Percentiles rank a stretch among this genome's conserved stretches.
phyloP scores from a whole-genome alignment of 352 stramenopile genomes.

The Globisporangium takayamanum region DNA sequence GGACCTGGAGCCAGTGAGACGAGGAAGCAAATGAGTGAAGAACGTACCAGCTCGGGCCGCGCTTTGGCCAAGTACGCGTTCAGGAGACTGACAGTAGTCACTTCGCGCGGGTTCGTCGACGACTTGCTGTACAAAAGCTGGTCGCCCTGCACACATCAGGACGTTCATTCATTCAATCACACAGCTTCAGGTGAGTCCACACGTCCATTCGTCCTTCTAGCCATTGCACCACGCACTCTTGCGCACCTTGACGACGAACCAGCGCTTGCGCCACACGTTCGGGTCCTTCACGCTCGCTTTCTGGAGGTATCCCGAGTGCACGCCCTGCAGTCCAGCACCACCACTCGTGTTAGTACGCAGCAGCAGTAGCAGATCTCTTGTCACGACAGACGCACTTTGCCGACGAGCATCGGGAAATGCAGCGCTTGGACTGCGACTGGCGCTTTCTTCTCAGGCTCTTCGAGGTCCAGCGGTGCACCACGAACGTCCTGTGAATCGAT shows the following conservation, averaged over 20 bases:
- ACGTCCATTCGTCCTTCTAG: too few species aligned
- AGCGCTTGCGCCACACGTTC: constrained; percentile 78
- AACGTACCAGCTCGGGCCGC: constrained; percentile 61
- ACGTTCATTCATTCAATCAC: neutral
- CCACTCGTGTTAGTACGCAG: too few species aligned
- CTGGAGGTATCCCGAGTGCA: constrained; percentile 74
- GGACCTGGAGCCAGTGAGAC: neutral
- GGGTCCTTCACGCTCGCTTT: constrained; percentile 75
- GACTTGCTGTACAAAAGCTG: constrained; percentile 85
- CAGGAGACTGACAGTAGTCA: constrained; percentile 75
- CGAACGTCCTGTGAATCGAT: constrained; percentile 41
- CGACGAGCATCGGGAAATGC: constrained; percentile 61
- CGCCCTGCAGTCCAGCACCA: constrained; percentile 26
- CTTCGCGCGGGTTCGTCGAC: constrained; percentile 71
- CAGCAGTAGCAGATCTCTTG: neutral
- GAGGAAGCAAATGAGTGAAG: neutral
- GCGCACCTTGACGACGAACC: constrained; percentile 77
- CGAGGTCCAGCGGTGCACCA: constrained; percentile 62
- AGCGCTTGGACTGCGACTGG: constrained; percentile 37
- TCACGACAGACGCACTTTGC: constrained; percentile 32
- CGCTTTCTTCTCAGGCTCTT: constrained; percentile 31
- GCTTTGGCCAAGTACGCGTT: constrained; percentile 69
- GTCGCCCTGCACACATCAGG: constrained; percentile 32
- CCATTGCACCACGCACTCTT: neutral
- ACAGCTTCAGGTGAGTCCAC: neutral